Evolutionary conservation across 169 alveolate genomes (phyloP).

Genomic region (Cryptosporidium muris): DNA sequence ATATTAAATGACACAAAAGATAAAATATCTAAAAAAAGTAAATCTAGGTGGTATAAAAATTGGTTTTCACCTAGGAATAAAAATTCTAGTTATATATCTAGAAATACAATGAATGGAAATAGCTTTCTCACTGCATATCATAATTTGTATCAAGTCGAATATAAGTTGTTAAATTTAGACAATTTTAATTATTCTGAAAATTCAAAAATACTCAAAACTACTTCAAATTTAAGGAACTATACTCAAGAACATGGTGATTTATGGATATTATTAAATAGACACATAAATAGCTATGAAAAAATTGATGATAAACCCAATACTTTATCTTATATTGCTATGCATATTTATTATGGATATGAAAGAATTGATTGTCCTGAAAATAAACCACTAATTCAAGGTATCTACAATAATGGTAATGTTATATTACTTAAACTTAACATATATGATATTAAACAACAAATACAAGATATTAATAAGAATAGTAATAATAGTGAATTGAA

Average conservation of each 20-base stretch:
- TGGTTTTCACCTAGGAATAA: not conserved
- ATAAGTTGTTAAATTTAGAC: not conserved
- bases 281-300: not conserved
- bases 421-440: slow-evolving; percentile 20
- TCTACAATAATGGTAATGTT: slow-evolving; percentile 51
- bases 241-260: too few relatives aligned
- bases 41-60: not conserved
- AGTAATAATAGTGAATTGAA: slow-evolving; percentile 10
- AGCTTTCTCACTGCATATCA: not conserved
- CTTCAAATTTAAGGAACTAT: too few relatives aligned
- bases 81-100: not conserved
- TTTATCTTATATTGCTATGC: slow-evolving; percentile 43
- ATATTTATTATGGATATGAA: slow-evolving; percentile 30
- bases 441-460: not conserved
- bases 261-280: not conserved
- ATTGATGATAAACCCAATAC: not conserved
- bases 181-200: slow-evolving; percentile 2
- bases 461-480: slow-evolving; percentile 17
- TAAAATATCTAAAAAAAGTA: too few relatives aligned
- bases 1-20: not conserved
- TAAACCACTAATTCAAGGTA: slow-evolving; percentile 45
- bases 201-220: too few relatives aligned
- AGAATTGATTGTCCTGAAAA: slow-evolving; percentile 44
- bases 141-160: slow-evolving; percentile 7
- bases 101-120: not conserved